A percentile compares a stretch with the other conserved stretches of the same genome.
These are phyloP conservation scores for Phaeolepiota aurea DNA, from an alignment of 768 basidiomycete species.

Conservation along the genomic window DNA sequence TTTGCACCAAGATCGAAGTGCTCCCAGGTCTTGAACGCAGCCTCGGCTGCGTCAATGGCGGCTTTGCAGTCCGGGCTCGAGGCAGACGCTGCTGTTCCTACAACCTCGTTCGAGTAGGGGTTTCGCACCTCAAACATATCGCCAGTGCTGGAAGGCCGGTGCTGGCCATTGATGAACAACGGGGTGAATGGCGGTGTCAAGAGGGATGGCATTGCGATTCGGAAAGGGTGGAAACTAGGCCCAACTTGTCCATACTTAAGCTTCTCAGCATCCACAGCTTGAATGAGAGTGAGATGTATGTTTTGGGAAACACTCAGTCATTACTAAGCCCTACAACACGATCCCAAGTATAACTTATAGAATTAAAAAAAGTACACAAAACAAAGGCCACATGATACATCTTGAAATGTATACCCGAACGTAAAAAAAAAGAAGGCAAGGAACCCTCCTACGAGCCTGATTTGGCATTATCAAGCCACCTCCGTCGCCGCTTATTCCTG, in stretches of 20 bases:
- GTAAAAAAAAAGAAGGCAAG: too few relatives aligned
- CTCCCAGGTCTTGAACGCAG: slow-evolving; percentile 43
- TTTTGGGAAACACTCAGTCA: too few relatives aligned
- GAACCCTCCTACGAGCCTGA: neutral
- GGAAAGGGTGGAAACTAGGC: too few relatives aligned
- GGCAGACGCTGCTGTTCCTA: slow-evolving; percentile 38
- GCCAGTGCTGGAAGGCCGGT: slow-evolving; percentile 21
- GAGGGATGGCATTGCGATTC: too few relatives aligned
- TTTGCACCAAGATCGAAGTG: slow-evolving; percentile 21
- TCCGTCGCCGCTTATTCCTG: slow-evolving; percentile 22
- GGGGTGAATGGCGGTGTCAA: slow-evolving; percentile 21
- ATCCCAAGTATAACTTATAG: too few relatives aligned
- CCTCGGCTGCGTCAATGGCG: slow-evolving; percentile 35
- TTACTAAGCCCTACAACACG: too few relatives aligned
- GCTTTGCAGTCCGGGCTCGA: slow-evolving; percentile 32
- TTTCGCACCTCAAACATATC: slow-evolving; percentile 39
- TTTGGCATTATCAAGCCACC: slow-evolving; percentile 25
- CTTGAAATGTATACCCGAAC: too few relatives aligned
- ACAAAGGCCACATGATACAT: too few relatives aligned
- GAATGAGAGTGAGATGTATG: too few relatives aligned
- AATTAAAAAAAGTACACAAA: too few relatives aligned
- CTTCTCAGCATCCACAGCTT: too few relatives aligned
- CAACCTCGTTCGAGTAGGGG: slow-evolving; percentile 30
- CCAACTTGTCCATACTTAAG: too few relatives aligned
- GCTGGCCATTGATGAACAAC: slow-evolving; percentile 33